Evolutionary conservation across 2,329 filamentous ascomycete species (phyloP), one percentile per base, ranked within the genome.

Genomic region (Claviceps maximensis): DNA sequence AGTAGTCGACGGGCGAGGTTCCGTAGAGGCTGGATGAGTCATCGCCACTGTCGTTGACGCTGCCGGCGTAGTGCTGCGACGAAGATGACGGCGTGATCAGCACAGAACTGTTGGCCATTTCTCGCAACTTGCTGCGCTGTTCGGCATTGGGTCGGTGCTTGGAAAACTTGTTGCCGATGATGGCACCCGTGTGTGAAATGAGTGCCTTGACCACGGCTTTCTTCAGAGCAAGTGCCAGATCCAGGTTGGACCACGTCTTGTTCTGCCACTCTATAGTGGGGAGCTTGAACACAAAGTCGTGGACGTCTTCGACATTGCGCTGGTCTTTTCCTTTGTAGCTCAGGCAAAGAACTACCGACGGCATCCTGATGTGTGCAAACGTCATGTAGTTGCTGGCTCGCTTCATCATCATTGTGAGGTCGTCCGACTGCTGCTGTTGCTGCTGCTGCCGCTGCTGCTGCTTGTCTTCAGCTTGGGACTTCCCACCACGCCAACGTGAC

Each of bases 161-260:
- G 50, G 84, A 88, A 69, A 98, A 87, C 66, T 98, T 98, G 76
- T 98, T 98, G 52, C 91, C 89, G 49, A 98, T 89, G 59, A 98
- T 96, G 54, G 93, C 89, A 38, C 93, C 93, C 0, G 91, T 90
- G 64, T 98, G 93, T 1, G 88, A 93, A 62, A 98, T 94, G 47
- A 98, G 77, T 0, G 93, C 91, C 63, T 89, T 87, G 64, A 95
- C 88, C 54, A 97, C 87, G 47, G 95, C 90, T 65, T 90, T 94
- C 72, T 98, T 97, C 52, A 98, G 77, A 15, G 89, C 86, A 48
- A 97, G 76, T 0, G 91, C 90, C 10, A 98, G 80, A 63, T 98
- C 93, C 7, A 98, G 78, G 66, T 97, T 98, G 7, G 89, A 96
- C 93, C 93, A 98, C 9, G 90, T 97, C 74, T 98, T 98, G 76